A percentile compares a stretch with the other conserved stretches of the same genome.
phyloP scores from a whole-genome alignment of 139 green algal genomes.

The Asterochloris erici region DNA sequence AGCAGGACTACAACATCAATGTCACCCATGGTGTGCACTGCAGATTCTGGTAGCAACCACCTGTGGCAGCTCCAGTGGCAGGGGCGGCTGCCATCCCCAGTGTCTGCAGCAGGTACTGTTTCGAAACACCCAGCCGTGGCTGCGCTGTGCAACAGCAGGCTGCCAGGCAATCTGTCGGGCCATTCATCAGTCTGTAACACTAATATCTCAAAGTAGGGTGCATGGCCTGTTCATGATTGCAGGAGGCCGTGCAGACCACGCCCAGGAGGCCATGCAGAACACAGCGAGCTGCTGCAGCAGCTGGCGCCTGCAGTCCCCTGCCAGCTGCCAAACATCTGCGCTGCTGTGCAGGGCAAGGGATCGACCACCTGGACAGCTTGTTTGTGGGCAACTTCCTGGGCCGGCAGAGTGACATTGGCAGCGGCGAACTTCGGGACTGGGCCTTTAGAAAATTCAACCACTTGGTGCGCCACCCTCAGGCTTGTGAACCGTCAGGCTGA shows the following conservation, averaged over 20 bases:
- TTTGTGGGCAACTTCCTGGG: conserved; percentile 55
- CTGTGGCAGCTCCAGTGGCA: too few relatives aligned
- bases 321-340: neutral
- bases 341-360: conserved; percentile 46
- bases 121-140: neutral
- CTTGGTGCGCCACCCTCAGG: neutral
- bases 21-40: conserved; percentile 41
- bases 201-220: neutral
- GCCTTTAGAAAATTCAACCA: conserved; percentile 42
- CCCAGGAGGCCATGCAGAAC: neutral
- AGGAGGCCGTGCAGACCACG: neutral
- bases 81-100: too few relatives aligned
- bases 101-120: neutral
- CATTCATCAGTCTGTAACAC: neutral
- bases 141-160: neutral
- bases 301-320: too few relatives aligned
- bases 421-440: conserved; percentile 53
- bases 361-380: conserved; percentile 56
- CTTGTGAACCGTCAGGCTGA: too few relatives aligned
- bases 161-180: too few relatives aligned
- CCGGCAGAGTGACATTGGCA: conserved; percentile 64
- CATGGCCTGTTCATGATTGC: neutral
- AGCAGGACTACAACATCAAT: conserved; percentile 69
- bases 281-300: too few relatives aligned
- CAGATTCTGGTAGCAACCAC: neutral